Percentiles rank a stretch among this genome's conserved stretches.
Evolutionary conservation across 768 basidiomycete genomes (phyloP).

Genomic region (Boletales sp.): DNA sequence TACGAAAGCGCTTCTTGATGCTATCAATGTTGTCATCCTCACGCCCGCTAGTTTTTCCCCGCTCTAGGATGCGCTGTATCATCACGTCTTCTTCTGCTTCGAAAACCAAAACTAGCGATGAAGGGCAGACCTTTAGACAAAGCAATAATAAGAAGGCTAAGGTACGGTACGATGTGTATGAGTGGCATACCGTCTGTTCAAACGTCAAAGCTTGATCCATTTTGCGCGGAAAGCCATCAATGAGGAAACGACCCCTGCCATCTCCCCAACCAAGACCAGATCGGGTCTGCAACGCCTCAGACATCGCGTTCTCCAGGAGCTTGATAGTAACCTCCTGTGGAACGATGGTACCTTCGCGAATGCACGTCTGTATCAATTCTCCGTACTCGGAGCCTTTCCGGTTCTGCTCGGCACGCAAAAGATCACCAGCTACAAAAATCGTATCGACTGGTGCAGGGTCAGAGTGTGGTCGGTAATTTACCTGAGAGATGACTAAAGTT

Average conservation of each 20-base stretch:
- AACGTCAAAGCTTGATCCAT: conserved; percentile 97
- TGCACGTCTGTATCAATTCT: conserved; percentile 79
- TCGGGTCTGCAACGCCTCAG: conserved; percentile 46
- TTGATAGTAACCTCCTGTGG: conserved; percentile 97
- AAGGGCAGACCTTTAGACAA: conserved; percentile 64
- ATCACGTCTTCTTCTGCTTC: conserved; percentile 86
- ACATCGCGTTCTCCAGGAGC: conserved; percentile 92
- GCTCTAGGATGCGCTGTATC: conserved; percentile 78
- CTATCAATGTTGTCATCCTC: conserved; percentile 94
- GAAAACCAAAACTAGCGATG: conserved; percentile 81
- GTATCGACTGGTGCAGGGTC: conserved; percentile 8
- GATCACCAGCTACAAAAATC: conserved; percentile 76
- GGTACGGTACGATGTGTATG: neutral
- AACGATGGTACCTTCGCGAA: conserved; percentile 89
- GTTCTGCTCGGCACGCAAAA: conserved; percentile 90
- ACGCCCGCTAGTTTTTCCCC: conserved; percentile 90
- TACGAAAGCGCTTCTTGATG: conserved; percentile 96
- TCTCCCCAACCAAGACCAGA: conserved; percentile 58
- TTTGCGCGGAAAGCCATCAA: conserved; percentile 97
- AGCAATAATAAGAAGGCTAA: neutral
- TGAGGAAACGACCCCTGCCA: conserved; percentile 81
- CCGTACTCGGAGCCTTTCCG: conserved; percentile 83
- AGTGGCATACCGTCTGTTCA: conserved; percentile 65
- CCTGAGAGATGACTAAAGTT: conserved; percentile 93
- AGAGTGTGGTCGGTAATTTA: conserved; percentile 30